Base-by-base conservation (phyloP, 2,329 filamentous ascomycete species). In the Nothopassalora personata region DNA sequence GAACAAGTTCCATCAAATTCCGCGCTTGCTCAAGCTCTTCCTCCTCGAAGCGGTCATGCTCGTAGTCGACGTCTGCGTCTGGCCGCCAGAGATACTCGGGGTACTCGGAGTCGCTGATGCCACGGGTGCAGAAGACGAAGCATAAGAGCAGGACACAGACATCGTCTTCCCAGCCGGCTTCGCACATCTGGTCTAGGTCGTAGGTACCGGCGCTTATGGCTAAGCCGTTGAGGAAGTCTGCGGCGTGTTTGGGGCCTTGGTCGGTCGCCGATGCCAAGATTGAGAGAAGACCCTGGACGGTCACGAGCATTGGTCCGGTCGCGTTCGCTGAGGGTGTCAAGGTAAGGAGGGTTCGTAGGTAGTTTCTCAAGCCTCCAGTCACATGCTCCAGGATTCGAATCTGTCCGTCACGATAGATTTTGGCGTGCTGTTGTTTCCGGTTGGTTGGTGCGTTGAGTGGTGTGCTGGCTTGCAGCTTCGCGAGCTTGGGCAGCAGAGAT, bases 221-320 rank as follows among this genome's bases (percentile, higher is more conserved):
- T n/a, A 74, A 64, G 15, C 72, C 72, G 3, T 67, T 58, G 33
- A 73, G 62, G 57, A 75, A 73, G 7, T 58, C 43, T 33, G 55
- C 51, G 59, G 62, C 54, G 56, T 58, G 10, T 53, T 63, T n/a
- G 45, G 51, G 8, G 56, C 61, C 52, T 48, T 49, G 45, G 27
- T 64, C 73, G 91, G 89, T 80, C 92, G 57, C 54, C n/a, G 49
- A 51, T 33, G 49, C 49, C 33, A 70, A 60, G 1, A 68, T 53
- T 18, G 67, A 60, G 18, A 71, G 43, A 0, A 71, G 63, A 13
- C 66, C 67, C 60, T 72, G 68, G 15, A 73, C 58, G 2, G 67
- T 71, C 27, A 71, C 63, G 11, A 72, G 61, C n/a, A 64, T 58
- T 1, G 66, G 56, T 10, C 62, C 64, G 23, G 11, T 46, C 50